Evolutionary conservation across 176 grass and related monocot species (phyloP).

Genomic region (Hsuehochloa calcarea): DNA sequence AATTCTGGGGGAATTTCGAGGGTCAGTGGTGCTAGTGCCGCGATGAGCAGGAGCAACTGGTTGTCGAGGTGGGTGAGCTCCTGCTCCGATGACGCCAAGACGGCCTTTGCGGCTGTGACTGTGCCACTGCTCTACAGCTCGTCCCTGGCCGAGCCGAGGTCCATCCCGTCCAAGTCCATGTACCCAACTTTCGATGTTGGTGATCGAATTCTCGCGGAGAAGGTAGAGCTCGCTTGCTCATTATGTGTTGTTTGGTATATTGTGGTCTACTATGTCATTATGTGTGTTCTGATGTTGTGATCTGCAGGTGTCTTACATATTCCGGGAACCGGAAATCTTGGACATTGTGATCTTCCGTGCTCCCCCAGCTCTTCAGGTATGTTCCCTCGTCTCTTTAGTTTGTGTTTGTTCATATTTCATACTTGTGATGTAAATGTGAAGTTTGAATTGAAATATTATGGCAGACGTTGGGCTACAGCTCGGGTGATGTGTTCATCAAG

Average conservation of each 20-base stretch:
- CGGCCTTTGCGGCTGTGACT: slow-evolving; percentile 80
- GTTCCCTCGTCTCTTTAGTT: neutral
- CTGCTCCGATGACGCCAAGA: slow-evolving; percentile 94
- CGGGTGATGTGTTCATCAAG: slow-evolving; percentile 89
- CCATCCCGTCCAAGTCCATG: slow-evolving; percentile 95
- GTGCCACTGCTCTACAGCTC: slow-evolving; percentile 83
- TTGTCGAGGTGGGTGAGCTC: slow-evolving; percentile 73
- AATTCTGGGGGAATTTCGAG: slow-evolving; percentile 17
- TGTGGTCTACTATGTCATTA: neutral
- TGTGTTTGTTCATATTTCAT: neutral
- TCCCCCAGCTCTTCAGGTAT: slow-evolving; percentile 64
- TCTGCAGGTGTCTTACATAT: slow-evolving; percentile 80
- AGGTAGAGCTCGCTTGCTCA: slow-evolving; percentile 41
- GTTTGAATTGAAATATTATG: slow-evolving; percentile 27
- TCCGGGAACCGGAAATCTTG: slow-evolving; percentile 83
- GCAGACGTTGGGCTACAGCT: slow-evolving; percentile 72
- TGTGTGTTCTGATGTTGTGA: neutral
- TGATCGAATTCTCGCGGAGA: slow-evolving; percentile 96
- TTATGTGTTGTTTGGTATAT: neutral
- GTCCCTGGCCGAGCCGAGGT: slow-evolving; percentile 79
- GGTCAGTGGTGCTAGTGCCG: slow-evolving; percentile 9
- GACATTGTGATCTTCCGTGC: slow-evolving; percentile 95
- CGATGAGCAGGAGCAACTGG: slow-evolving; percentile 58
- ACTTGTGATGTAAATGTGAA: neutral
- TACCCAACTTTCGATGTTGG: slow-evolving; percentile 95